phyloP scores from a whole-genome alignment of 2,329 filamentous ascomycete genomes.

The Colletotrichum sp. region DNA sequence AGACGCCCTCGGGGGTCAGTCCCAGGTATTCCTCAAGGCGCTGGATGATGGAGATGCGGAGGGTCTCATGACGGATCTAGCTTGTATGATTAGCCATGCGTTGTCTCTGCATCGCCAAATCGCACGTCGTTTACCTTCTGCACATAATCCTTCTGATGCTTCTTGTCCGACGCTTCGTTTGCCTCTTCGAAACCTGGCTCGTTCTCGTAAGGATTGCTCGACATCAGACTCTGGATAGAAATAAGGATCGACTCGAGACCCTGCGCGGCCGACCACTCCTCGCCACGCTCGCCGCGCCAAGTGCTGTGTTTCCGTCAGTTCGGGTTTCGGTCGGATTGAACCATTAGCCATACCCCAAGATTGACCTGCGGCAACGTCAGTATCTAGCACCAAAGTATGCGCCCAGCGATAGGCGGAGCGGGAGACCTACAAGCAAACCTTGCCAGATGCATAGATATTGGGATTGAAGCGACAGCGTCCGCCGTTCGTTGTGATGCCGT shows the following conservation, averaged over 20 bases:
- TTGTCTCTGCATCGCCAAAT: neutral
- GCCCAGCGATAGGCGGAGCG: neutral
- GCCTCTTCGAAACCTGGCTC: slow-evolving; percentile 91
- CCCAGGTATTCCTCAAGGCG: slow-evolving; percentile 81
- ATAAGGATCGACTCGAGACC: slow-evolving; percentile 92
- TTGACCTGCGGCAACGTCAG: slow-evolving; percentile 64
- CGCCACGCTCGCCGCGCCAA: slow-evolving; percentile 88
- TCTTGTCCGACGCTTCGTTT: slow-evolving; percentile 71
- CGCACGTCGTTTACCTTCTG: slow-evolving; percentile 67
- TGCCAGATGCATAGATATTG: slow-evolving; percentile 91
- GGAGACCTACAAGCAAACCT: slow-evolving; percentile 82
- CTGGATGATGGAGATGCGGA: slow-evolving; percentile 86
- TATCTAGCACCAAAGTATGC: neutral
- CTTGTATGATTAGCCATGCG: slow-evolving; percentile 24
- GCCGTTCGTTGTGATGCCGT: slow-evolving; percentile 83
- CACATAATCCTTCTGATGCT: slow-evolving; percentile 76
- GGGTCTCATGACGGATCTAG: slow-evolving; percentile 88
- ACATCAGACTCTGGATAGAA: slow-evolving; percentile 97
- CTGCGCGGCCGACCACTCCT: slow-evolving; percentile 96
- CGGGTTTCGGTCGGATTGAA: neutral
- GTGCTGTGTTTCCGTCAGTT: slow-evolving; percentile 63
- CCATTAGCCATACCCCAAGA: slow-evolving; percentile 70
- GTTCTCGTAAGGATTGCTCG: slow-evolving; percentile 91
- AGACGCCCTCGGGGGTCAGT: slow-evolving; percentile 59
- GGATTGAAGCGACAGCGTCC: slow-evolving; percentile 92